Evolutionary conservation across 305 asterid species (phyloP), one percentile per base, ranked within the genome.

Genomic region (Ilex paraguariensis): DNA sequence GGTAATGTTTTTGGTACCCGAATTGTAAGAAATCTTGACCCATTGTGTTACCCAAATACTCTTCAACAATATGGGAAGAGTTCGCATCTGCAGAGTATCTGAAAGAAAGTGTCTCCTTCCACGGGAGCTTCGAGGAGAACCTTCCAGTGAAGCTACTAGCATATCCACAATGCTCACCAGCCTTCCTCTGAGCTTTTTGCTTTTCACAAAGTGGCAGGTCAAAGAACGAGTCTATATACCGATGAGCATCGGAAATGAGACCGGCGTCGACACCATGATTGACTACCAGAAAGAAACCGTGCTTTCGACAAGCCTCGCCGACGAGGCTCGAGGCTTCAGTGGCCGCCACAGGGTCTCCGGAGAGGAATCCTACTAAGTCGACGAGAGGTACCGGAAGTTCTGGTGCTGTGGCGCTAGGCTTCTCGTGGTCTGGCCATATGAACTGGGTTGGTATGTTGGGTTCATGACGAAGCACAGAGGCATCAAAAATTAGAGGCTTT

Each of bases 201-300:
- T 84, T 84, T 14, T 73, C 67, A 3, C 53, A 57, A 16, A 79
- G 82, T 3, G 91, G 75, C 12, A 70, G 73, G 12, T 71, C 77
- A 30, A 84, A 84, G 73, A 81, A 81, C 4, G n/a, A 33, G 39
- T 73, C 73, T 81, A 84, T 75, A 63, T 45, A 62, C 33, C 17
- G 62, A 36, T 79, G 84, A 4, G 87, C 85, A 12, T 71, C 64
- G 3, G 36, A 15, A 13, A 81, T 65, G 56, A 81, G 82, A 3
- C 49, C 3, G 6, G 75, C 54, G 9, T 66, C 66, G 2, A 84
- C 81, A 6, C 87, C 87, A 46, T 84, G 91, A 32, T 84, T 84
- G 30, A 54, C 67, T 1, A 81, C 74, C 0, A 81, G 80, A 56
- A 83, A 81, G 75, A 83, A 81, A 1, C 90, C 87, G 12, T 83